Evolutionary conservation across 352 stramenopile species (phyloP).

Genomic region (Phytophthora palmivora): DNA sequence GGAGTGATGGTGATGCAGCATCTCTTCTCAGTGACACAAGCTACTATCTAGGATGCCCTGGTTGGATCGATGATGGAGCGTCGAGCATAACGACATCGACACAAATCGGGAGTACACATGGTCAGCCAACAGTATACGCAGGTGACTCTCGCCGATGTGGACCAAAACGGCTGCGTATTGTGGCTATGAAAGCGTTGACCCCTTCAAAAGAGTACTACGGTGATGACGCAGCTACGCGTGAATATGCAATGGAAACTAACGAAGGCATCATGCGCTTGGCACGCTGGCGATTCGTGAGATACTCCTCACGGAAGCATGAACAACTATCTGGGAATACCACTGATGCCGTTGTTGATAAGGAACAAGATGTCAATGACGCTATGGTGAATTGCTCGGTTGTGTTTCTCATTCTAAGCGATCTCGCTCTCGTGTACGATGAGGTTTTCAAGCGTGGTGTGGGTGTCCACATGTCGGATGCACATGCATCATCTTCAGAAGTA

Average conservation of each 20-base stretch:
- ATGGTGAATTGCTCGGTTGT: conserved; percentile 52
- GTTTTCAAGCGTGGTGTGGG: conserved; percentile 39
- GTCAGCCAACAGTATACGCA: background rate
- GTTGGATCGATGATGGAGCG: conserved; percentile 46
- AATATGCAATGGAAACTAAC: conserved; percentile 72
- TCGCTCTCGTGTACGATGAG: conserved; percentile 44
- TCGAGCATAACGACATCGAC: background rate
- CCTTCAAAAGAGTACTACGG: conserved; percentile 61
- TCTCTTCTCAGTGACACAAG: conserved; percentile 58
- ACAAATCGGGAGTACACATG: conserved; percentile 2
- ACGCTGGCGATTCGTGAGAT: conserved; percentile 51
- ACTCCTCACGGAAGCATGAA: conserved; percentile 13
- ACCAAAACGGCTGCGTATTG: conserved; percentile 51
- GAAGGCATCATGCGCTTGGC: conserved; percentile 57
- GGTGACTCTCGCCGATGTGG: background rate
- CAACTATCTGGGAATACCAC: conserved; percentile 3
- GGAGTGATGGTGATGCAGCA: conserved; percentile 40
- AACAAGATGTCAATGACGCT: conserved; percentile 33
- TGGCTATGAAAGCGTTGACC: conserved; percentile 63
- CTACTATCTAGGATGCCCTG: conserved; percentile 65
- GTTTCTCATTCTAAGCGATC: conserved; percentile 46
- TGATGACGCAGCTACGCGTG: conserved; percentile 64
- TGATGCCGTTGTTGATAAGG: background rate
- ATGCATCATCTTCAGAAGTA: conserved; percentile 5
- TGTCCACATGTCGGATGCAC: conserved; percentile 10